Base-by-base conservation (phyloP, 345 rosid species). In the Clarkia xantiana region DNA sequence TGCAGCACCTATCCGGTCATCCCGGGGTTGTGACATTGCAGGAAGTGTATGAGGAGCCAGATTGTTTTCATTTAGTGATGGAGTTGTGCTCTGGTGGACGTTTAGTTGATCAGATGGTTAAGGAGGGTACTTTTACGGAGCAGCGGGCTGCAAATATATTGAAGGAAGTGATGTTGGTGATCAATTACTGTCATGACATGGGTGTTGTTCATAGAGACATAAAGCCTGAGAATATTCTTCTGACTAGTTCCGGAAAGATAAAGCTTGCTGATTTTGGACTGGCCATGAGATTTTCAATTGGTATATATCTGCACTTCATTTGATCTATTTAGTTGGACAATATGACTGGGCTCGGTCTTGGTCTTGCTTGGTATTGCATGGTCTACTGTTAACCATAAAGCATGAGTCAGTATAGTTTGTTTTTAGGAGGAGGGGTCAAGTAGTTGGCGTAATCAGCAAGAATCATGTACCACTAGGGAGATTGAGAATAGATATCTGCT, bases 1-100 rank as follows among this genome's bases (percentile, higher is more conserved):
- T 90, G 97, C 97, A 86, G 67, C 95, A 90, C 60, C 60, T 90
- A 36, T 90, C 95, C 4, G 97, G 97, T 55, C 86, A 86, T 79
- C 76, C 80, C 9, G 88, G 91, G 50, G 88, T 86, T 62, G 97
- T 90, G 56, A 79, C 97, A 29, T 71, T 90, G 72, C 81, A 59
- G 47, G 81, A 86, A 14, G 95, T 83, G 36, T 86, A 90, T 44
- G 97, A 90, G 67, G 94, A 81, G 54, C 49, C 71, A 0, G 89
- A 83, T 1, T 77, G 78, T 59, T 83, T 90, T 40, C 94, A 86
- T 66, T 94, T 90, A 56, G 91, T 90, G 55, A 86, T 90, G 95
- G 97, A 86, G 58, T 62, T 90, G 57, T 90, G 97, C 70, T 73
- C 89, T 4, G 78, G 82, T 25, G 97, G 97, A 16, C 86, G 94